phyloP scores from a whole-genome alignment of 2,329 filamentous ascomycete species.

The Malbranchea zuffiana region DNA sequence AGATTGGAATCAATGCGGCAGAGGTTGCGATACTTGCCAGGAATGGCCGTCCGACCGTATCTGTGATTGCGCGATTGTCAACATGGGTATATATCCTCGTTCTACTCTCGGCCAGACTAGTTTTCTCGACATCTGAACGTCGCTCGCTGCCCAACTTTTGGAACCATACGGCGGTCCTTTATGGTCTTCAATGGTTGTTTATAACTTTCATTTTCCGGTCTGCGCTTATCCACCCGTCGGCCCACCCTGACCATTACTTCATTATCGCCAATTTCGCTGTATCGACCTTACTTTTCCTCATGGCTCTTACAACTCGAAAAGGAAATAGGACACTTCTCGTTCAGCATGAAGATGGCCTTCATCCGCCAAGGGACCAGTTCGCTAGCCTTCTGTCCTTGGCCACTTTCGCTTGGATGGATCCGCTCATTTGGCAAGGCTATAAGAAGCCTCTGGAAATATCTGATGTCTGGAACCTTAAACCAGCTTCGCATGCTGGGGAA shows the following conservation, averaged over 20 bases:
- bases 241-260: constrained; percentile 51
- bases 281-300: constrained; percentile 59
- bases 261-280: constrained; percentile 65
- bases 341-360: constrained; percentile 78
- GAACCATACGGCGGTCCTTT: constrained; percentile 85
- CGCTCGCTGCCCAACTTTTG: constrained; percentile 65
- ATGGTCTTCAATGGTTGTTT: constrained; percentile 72
- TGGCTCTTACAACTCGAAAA: constrained; percentile 73
- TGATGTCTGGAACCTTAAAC: constrained; percentile 83
- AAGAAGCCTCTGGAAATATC: constrained; percentile 69
- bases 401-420: constrained; percentile 84
- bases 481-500: constrained; percentile 74
- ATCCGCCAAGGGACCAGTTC: constrained; percentile 75
- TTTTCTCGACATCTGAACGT: constrained; percentile 49
- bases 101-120: constrained; percentile 60
- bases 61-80: constrained; percentile 57
- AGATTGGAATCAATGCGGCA: constrained; percentile 58
- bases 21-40: constrained; percentile 51
- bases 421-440: constrained; percentile 81
- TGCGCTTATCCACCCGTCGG: constrained; percentile 64
- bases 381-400: constrained; percentile 80
- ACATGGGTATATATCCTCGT: constrained; percentile 73
- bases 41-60: constrained; percentile 46
- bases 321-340: constrained; percentile 82
- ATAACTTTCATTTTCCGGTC: constrained; percentile 71